Conservation (phyloP, 2,329 filamentous ascomycete species). For the Shiraia bambusicola region DNA sequence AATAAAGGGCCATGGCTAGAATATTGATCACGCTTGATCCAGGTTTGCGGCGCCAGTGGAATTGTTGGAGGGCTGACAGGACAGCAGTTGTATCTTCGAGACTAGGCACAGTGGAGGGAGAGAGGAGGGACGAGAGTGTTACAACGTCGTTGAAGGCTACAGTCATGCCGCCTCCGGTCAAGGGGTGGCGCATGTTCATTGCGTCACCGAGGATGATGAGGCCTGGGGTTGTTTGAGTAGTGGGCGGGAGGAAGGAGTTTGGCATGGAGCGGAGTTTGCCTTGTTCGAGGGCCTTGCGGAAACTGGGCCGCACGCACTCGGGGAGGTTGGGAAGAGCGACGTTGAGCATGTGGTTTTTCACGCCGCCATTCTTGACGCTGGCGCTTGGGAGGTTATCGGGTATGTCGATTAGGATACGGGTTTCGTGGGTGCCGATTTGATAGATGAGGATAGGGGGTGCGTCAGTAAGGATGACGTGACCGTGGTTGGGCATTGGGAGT, state of each 20-base stretch:
- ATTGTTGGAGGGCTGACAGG: constrained; percentile 66
- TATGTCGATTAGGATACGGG: constrained; percentile 84
- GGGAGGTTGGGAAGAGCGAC: constrained; percentile 79
- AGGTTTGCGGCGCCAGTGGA: constrained; percentile 86
- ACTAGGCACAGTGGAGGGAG: constrained; percentile 66
- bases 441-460: constrained; percentile 83
- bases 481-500: constrained; percentile 72
- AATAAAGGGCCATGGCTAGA: constrained; percentile 91
- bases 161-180: constrained; percentile 97
- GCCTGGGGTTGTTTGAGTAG: constrained; percentile 69
- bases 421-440: constrained; percentile 95
- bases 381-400: constrained; percentile 76
- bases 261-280: constrained; percentile 88
- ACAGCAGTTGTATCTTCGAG: constrained; percentile 70
- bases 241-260: constrained; percentile 87
- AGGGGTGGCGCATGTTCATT: constrained; percentile 98
- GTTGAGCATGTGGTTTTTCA: constrained; percentile 80
- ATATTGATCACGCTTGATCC: constrained; percentile 92
- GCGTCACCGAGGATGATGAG: constrained; percentile 87
- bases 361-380: constrained; percentile 71
- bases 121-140: constrained; percentile 71
- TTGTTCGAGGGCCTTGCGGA: constrained; percentile 72
- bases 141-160: constrained; percentile 93
- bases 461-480: constrained; percentile 83
- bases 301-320: constrained; percentile 67